Evolutionary conservation across 1,284 basidiomycete genomes (phyloP).

Genomic region (Fomitopsis pinicola): DNA sequence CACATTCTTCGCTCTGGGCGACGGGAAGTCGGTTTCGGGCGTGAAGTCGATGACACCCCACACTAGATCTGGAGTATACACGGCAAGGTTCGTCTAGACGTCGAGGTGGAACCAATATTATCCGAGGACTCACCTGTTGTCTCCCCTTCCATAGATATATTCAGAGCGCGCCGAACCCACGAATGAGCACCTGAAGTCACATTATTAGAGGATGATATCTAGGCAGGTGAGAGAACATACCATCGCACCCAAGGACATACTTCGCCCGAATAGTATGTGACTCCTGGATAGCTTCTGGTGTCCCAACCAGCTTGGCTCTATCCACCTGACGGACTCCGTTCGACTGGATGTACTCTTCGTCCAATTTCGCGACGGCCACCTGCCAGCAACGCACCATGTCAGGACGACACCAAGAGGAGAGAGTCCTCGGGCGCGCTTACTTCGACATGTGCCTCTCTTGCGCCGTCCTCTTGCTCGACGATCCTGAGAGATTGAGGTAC

Average conservation of each 20-base stretch:
- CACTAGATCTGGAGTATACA: not conserved
- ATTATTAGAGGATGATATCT: not conserved
- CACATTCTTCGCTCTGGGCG: not conserved
- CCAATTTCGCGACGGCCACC: not conserved
- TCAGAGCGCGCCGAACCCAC: constrained; percentile 7
- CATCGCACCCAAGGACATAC: constrained; percentile 15
- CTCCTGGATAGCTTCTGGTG: not conserved
- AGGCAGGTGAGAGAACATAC: not conserved
- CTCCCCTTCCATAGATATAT: constrained; percentile 5
- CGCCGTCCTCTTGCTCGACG: too few species aligned
- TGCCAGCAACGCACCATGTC: too few species aligned
- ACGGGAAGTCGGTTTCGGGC: constrained; percentile 3
- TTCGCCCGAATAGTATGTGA: constrained; percentile 8
- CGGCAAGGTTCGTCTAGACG: too few species aligned
- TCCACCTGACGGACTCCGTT: not conserved
- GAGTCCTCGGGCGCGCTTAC: too few species aligned
- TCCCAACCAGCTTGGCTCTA: not conserved
- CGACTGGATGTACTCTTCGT: not conserved
- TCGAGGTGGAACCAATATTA: not conserved
- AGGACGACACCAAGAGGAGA: too few species aligned
- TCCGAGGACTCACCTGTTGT: not conserved
- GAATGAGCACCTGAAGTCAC: constrained; percentile 11
- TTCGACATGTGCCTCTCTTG: too few species aligned
- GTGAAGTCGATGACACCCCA: constrained; percentile 6
- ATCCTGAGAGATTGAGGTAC: too few species aligned